These are phyloP conservation scores for Pseudonitzschia multiseries DNA, from an alignment of 108 stramenopile genomes.

Conservation along the genomic window DNA sequence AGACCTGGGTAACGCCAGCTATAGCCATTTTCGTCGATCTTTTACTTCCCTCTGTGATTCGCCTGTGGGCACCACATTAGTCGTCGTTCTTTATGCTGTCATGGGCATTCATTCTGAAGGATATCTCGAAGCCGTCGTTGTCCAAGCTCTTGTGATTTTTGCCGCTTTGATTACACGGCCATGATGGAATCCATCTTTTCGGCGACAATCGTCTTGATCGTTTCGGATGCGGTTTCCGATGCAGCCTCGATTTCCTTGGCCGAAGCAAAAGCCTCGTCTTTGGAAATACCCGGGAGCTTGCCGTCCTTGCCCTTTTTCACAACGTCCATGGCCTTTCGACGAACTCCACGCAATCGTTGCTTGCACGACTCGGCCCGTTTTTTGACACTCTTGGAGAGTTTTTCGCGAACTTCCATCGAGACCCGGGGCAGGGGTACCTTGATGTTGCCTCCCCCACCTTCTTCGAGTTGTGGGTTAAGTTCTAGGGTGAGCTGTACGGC, in stretches of 20 bases:
- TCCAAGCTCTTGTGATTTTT: not conserved
- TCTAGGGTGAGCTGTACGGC: conserved; percentile 78
- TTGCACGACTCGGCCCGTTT: conserved; percentile 68
- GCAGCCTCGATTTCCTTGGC: conserved; percentile 76
- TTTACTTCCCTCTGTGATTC: too few relatives aligned
- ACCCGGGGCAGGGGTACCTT: conserved; percentile 78
- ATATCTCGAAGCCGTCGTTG: not conserved
- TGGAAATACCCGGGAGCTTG: conserved; percentile 75
- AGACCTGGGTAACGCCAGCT: too few relatives aligned
- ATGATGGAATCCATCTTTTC: conserved; percentile 80
- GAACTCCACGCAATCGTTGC: conserved; percentile 67
- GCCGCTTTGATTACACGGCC: conserved; percentile 28
- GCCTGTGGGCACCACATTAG: too few relatives aligned
- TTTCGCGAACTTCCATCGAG: conserved; percentile 68
- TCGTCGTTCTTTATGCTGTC: not conserved
- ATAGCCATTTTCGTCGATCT: too few relatives aligned
- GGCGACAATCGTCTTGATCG: conserved; percentile 62
- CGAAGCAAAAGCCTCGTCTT: conserved; percentile 86
- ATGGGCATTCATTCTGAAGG: not conserved
- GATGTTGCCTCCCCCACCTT: conserved; percentile 65
- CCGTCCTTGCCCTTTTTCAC: conserved; percentile 81
- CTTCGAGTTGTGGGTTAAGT: conserved; percentile 80
- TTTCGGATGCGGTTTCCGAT: conserved; percentile 64
- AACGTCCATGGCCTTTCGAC: conserved; percentile 73
- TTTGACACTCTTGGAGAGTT: conserved; percentile 66